Evolutionary conservation across 2,329 filamentous ascomycete genomes (phyloP), one percentile per base, ranked within the genome.

Genomic region (Exophiala viscosa): DNA sequence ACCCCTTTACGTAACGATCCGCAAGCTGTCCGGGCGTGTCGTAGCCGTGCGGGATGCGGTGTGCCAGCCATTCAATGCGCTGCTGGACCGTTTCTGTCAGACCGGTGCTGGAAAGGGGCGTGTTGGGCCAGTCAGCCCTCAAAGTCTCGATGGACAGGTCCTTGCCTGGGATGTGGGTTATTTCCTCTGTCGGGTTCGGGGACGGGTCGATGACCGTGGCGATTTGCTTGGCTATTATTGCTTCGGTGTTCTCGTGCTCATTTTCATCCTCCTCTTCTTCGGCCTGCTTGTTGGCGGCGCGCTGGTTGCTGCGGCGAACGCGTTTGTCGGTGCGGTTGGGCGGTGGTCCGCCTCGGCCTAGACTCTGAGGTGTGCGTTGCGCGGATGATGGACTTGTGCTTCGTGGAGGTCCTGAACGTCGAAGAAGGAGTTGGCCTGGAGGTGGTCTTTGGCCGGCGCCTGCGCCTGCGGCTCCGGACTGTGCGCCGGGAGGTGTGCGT

Each of bases 71-170:
- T 34, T 60, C 53, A 32, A 64, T 58, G 39, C 61, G 55, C 34
- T 64, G 60, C 42, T 61, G 55, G 17, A 64, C 55, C 15, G 52
- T 54, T 33, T 61, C 59, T 18, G 52, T 54, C 31, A 62, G 17
- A 7, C 59, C 57, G 5, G 57, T 52, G 17, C 33, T 41, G n/a
- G 50, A 50, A 11, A 61, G 50, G 1, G 61, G 60, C 10, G 59
- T 62, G 51, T 61, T 59, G 8, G 61, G 61, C 61, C 61, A 64
- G 48, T 64, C 61, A 9, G 50, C 49, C 39, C 54, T 59, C 18
- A 64, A 45, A 13, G 51, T 46, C 13, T 58, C 50, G 18, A 58
- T 35, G 3, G 54, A 54, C 32, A 60, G 44, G 8, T 49, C 35
- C n/a, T 58, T 20, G 11, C 49, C 52, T 6, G 61, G 61, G 2